These are phyloP conservation scores for Gossypium davidsonii DNA, from an alignment of 441 rosid genomes.

Conservation along the genomic window DNA sequence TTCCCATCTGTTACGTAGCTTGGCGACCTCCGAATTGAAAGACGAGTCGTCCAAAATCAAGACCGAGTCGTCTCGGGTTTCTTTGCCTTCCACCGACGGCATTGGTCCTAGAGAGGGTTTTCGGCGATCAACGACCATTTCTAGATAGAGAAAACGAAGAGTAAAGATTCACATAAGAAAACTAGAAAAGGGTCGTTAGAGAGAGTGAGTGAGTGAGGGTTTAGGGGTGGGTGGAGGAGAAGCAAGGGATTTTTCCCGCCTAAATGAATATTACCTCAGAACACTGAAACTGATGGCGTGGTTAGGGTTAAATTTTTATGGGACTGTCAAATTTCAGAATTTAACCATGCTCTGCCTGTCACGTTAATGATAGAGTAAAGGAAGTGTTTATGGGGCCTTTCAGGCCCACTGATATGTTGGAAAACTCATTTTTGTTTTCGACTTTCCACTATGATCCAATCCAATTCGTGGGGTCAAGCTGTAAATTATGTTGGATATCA, in stretches of 20 bases:
- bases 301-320: background rate
- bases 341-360: background rate
- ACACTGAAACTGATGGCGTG: background rate
- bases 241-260: slow-evolving; percentile 36
- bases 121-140: slow-evolving; percentile 35
- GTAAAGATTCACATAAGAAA: background rate
- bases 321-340: background rate
- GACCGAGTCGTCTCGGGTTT: slow-evolving; percentile 12
- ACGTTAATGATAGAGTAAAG: too few relatives aligned
- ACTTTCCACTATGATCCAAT: too few relatives aligned
- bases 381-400: too few relatives aligned
- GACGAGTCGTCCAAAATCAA: slow-evolving; percentile 25
- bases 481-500: too few relatives aligned
- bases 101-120: slow-evolving; percentile 15
- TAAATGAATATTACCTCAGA: slow-evolving; percentile 15
- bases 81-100: background rate
- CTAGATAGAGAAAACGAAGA: slow-evolving; percentile 9
- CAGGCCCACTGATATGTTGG: too few relatives aligned
- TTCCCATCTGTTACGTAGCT: slow-evolving; percentile 78
- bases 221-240: slow-evolving; percentile 5
- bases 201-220: background rate
- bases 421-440: too few relatives aligned
- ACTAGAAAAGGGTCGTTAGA: background rate
- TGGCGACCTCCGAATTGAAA: slow-evolving; percentile 31
- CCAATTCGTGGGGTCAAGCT: too few relatives aligned